Evolutionary conservation across 2,329 filamentous ascomycete genomes (phyloP), one percentile per base, ranked within the genome.

Genomic region (Neonectria punicea): DNA sequence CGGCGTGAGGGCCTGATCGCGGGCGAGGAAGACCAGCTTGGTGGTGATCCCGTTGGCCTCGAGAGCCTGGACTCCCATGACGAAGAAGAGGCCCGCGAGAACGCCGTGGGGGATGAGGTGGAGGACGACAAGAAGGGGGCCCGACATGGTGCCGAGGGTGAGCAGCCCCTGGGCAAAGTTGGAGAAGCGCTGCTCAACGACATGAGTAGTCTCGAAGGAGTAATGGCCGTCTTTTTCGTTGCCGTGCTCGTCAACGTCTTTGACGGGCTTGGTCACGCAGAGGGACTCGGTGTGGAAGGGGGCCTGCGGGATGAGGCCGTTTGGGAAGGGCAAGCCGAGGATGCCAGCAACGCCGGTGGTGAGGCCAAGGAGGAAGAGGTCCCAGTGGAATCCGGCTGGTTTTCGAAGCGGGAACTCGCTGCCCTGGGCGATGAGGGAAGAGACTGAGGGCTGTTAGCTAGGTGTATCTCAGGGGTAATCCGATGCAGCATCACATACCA

Each of bases 371-470:
- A 95, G 87, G 80, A 94, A 94, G 43, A 95, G 78, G 72, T 95
- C 92, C 92, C 92, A 95, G 79, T 95, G 92, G 75, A 95, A 95
- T 14, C 92, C 92, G 49, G 92, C 91, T 3, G 93, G 92, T 74
- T 95, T 95, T 22, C 87, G 86, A 11, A 95, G 87, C 1, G 92
- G 92, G 67, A 93, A 95, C 74, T 95, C 92, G 67, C 91, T 94
- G 54, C 92, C 93, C 75, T 95, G 92, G 11, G 92, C 91, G 58
- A 94, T 94, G 32, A 95, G 86, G 6, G 92, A 93, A 0, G 92
- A 94, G 2, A 94, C 92, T 92, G 66, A 10, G 4, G 18, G 11
- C 18, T 13, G 36, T 59, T 16, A 56, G 56, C 68, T 14, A 14
- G 34, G 25, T 3, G n/a, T 3, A 22, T 3, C 60, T 68, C n/a